phyloP scores from a whole-genome alignment of 371 early-diverging fungal genomes.

The Mortierella sp. region DNA sequence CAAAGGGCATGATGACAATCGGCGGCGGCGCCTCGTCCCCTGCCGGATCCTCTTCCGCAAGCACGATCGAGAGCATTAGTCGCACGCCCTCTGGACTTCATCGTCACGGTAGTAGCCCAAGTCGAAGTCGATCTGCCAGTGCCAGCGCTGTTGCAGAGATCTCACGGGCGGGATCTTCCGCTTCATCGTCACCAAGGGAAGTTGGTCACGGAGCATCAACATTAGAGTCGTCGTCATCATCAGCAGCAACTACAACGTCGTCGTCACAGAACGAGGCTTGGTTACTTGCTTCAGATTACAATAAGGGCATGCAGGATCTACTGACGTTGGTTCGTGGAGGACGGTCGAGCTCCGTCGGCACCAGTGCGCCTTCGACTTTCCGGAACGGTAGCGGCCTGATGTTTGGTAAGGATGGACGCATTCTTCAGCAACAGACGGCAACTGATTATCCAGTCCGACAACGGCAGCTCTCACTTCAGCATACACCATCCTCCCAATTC shows the following conservation, averaged over 20 bases:
- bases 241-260: neutral
- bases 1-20: conserved; percentile 5
- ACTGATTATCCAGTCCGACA: conserved; percentile 1
- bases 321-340: conserved; percentile 51
- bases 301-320: conserved; percentile 51
- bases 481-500: too few relatives aligned
- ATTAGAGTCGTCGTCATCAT: neutral
- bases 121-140: conserved; percentile 44
- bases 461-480: conserved; percentile 22
- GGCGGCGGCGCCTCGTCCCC: conserved; percentile 2
- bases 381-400: conserved; percentile 28
- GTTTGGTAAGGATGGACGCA: conserved; percentile 39
- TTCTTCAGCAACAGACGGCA: conserved; percentile 19
- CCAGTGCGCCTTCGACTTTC: conserved; percentile 33
- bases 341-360: conserved; percentile 50
- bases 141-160: conserved; percentile 39
- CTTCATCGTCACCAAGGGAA: too few relatives aligned
- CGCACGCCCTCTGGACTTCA: neutral
- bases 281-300: conserved; percentile 53
- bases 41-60: conserved; percentile 24
- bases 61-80: conserved; percentile 6
- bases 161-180: neutral
- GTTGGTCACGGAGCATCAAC: conserved; percentile 3
- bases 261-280: conserved; percentile 21
- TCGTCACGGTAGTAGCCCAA: conserved; percentile 1